These are phyloP conservation scores for Penstemon davidsonii DNA, from an alignment of 257 asterid genomes.

Conservation along the genomic window DNA sequence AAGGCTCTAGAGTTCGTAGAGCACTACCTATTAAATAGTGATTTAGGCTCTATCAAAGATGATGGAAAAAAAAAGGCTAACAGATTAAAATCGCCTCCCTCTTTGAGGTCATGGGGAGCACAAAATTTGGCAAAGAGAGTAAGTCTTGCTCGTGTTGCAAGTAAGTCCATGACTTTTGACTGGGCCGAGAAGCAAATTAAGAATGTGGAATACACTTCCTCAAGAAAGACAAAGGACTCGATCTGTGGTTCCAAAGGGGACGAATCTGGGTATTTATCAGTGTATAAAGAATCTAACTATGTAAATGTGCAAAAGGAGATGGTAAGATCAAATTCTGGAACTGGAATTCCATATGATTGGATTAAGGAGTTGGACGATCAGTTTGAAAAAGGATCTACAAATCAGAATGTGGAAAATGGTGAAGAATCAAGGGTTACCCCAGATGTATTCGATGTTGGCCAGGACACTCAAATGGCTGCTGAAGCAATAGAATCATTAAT, in stretches of 20 bases:
- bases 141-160: constrained; percentile 30
- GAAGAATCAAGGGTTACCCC: constrained; percentile 25
- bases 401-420: constrained; percentile 32
- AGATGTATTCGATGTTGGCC: constrained; percentile 52
- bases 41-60: constrained; percentile 35
- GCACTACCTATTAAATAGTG: constrained; percentile 52
- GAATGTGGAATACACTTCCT: constrained; percentile 29
- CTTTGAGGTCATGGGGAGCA: constrained; percentile 52
- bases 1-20: constrained; percentile 66
- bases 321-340: constrained; percentile 30
- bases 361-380: constrained; percentile 34
- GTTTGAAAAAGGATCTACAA: constrained; percentile 31
- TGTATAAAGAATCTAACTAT: constrained; percentile 28
- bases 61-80: constrained; percentile 26
- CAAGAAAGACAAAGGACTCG: constrained; percentile 28
- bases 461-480: constrained; percentile 85
- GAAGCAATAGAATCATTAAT: constrained; percentile 85
- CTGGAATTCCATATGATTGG: constrained; percentile 25
- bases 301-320: constrained; percentile 28
- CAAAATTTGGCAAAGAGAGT: constrained; percentile 58
- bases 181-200: constrained; percentile 48
- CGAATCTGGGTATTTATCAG: constrained; percentile 21
- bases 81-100: constrained; percentile 46
- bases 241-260: constrained; percentile 29
- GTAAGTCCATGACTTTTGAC: constrained; percentile 52